phyloP scores from a whole-genome alignment of 305 asterid genomes.

The Solanum aculeatissimum region DNA sequence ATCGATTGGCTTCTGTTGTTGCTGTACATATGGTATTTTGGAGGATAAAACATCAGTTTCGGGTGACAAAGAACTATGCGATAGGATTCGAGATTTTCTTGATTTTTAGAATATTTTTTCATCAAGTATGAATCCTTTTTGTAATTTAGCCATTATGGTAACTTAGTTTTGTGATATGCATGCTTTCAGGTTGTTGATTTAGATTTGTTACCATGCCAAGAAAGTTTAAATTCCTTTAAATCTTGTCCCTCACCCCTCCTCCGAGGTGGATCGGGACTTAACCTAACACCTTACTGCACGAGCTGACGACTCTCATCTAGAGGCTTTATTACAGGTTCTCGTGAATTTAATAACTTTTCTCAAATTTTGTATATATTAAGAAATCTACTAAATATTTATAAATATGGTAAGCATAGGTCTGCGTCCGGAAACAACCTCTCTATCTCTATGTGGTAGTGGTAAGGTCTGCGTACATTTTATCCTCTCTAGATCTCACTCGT shows the following conservation, averaged over 20 bases:
- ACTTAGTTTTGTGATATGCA: not conserved
- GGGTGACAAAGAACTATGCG: not conserved
- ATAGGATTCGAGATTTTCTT: not conserved
- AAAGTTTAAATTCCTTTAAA: not conserved
- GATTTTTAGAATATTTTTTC: not conserved
- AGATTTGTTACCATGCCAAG: not conserved
- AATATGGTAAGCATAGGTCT: not conserved
- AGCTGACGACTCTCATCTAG: not conserved
- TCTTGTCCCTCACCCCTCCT: not conserved
- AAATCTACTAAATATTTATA: not conserved
- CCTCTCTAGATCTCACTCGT: too few relatives aligned
- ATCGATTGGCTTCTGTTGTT: conserved; percentile 9
- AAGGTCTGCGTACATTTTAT: too few relatives aligned
- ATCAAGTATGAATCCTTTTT: not conserved
- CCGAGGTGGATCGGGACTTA: not conserved
- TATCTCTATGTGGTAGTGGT: too few relatives aligned
- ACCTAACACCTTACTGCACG: not conserved
- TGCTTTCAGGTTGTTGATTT: not conserved
- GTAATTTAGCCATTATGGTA: not conserved
- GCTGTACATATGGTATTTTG: conserved; percentile 10
- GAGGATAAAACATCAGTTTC: not conserved
- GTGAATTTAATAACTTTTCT: not conserved
- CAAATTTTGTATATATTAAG: not conserved
- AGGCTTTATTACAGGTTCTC: not conserved
- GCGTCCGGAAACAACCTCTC: too few relatives aligned